These are phyloP conservation scores for Fusarium sp. DNA, from an alignment of 2,329 filamentous ascomycete genomes.

Conservation along the genomic window DNA sequence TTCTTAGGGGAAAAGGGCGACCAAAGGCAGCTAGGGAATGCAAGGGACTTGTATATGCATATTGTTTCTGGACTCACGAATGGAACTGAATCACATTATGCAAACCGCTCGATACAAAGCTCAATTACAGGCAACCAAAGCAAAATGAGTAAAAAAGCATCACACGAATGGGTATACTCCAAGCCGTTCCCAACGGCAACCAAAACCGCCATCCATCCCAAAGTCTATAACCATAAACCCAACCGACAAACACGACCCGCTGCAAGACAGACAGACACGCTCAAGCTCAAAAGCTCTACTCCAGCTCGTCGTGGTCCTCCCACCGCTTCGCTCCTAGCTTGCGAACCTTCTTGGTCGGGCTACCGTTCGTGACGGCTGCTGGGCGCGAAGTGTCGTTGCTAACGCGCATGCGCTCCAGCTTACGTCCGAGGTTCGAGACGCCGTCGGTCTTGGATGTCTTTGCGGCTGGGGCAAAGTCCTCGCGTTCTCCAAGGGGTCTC, in stretches of 20 bases:
- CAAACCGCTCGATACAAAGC: neutral
- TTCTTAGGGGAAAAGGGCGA: neutral
- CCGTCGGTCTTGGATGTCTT: conserved; percentile 38
- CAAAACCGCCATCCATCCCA: conserved; percentile 20
- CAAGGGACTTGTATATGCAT: neutral
- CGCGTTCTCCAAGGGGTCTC: conserved; percentile 65
- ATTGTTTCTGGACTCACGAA: neutral
- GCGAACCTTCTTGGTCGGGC: conserved; percentile 67
- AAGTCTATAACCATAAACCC: conserved; percentile 25
- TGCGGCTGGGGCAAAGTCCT: conserved; percentile 53
- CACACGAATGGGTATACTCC: conserved; percentile 43
- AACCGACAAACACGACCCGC: conserved; percentile 3
- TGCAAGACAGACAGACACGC: conserved; percentile 1
- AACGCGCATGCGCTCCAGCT: conserved; percentile 64
- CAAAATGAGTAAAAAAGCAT: conserved; percentile 32
- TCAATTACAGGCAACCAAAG: conserved; percentile 16
- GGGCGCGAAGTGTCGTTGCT: conserved; percentile 49
- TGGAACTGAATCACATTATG: neutral
- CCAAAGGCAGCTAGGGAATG: neutral
- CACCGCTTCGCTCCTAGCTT: conserved; percentile 61
- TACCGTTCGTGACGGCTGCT: conserved; percentile 50
- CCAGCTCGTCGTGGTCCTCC: conserved; percentile 57
- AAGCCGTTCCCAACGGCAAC: conserved; percentile 21
- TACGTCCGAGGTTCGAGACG: conserved; percentile 56
- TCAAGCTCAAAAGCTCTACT: conserved; percentile 33